Base-by-base conservation (phyloP, 2,329 filamentous ascomycete genomes). In the Pyrenochaeta sp. region DNA sequence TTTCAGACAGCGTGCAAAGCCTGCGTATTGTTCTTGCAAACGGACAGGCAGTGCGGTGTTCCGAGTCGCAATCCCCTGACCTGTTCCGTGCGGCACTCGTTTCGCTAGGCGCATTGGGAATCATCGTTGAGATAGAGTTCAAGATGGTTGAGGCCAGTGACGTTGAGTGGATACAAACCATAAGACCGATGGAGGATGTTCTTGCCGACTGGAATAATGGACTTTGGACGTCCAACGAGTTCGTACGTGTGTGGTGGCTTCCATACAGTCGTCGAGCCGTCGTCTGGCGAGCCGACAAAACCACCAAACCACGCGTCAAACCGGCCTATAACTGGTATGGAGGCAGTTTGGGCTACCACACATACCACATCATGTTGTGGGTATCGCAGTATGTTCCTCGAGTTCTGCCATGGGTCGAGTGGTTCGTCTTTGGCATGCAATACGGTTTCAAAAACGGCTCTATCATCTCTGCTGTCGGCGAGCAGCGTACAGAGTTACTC, bases 401-500 rank as follows among this genome's bases (percentile, higher is more conserved):
- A 31, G 81, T 96, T 42, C 78, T 96, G 5, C 94, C 93, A 0
- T 89, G 85, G 83, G 82, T 97, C 22, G 94, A 99, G 73, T 94
- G 91, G 88, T 93, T 96, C 68, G 88, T 97, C 41, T 96, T 96
- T 62, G 91, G 92, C 59, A 90, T 97, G 88, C 92, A 97, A 72
- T 97, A 96, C 69, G 93, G 93, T 37, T 96, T 96, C 79, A 78
- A 78, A 22, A 82, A 89, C 48, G 85, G 84, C 35, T 81, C 79
- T 3, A 79, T 80, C 38, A 87, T 84, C 27, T 79, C 81, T n/a
- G 93, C 88, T 5, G 83, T 96, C 13, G 88, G 96, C 71, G 85
- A 87, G 15, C 88, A 88, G 52, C 84, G 88, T 47, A 78, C 87
- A 53, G 93, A 91, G 9, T 81, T 97, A 31, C 79, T 96, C 38